These are phyloP conservation scores for Curvularia spicifera DNA, from an alignment of 2,329 filamentous ascomycete genomes.

Conservation along the genomic window DNA sequence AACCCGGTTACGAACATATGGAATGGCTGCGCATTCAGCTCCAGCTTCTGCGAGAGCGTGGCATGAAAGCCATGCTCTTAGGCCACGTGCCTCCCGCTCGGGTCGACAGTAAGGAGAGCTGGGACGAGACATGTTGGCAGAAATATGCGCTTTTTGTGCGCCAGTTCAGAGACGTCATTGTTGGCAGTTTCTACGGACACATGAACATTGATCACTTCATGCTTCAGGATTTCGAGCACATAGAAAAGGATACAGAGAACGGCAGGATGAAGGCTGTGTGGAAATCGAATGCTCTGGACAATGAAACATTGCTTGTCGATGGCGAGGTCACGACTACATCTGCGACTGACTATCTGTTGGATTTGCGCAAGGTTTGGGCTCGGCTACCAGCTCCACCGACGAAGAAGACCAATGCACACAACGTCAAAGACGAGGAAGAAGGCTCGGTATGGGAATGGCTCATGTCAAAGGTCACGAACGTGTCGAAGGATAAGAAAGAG, in stretches of 20 bases:
- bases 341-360: constrained; percentile 79
- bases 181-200: constrained; percentile 82
- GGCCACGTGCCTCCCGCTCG: constrained; percentile 93
- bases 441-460: constrained; percentile 32
- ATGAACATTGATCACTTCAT: constrained; percentile 99
- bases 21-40: constrained; percentile 95
- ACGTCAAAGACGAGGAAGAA: constrained; percentile 25
- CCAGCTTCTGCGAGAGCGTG: constrained; percentile 77
- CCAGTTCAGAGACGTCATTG: constrained; percentile 89
- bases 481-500: constrained; percentile 34
- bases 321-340: constrained; percentile 67
- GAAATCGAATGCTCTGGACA: constrained; percentile 31
- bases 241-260: constrained; percentile 64
- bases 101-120: constrained; percentile 81
- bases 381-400: constrained; percentile 64
- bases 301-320: constrained; percentile 41
- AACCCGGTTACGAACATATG: constrained; percentile 93
- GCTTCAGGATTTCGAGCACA: constrained; percentile 80
- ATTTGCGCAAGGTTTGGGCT: constrained; percentile 79
- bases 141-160: constrained; percentile 91
- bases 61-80: constrained; percentile 93
- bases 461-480: constrained; percentile 17
- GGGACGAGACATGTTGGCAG: constrained; percentile 98
- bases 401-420: constrained; percentile 23
- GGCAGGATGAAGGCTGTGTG: constrained; percentile 49